These are phyloP conservation scores for Mimosa bimucronata DNA, from an alignment of 306 rosid species.

Conservation along the genomic window DNA sequence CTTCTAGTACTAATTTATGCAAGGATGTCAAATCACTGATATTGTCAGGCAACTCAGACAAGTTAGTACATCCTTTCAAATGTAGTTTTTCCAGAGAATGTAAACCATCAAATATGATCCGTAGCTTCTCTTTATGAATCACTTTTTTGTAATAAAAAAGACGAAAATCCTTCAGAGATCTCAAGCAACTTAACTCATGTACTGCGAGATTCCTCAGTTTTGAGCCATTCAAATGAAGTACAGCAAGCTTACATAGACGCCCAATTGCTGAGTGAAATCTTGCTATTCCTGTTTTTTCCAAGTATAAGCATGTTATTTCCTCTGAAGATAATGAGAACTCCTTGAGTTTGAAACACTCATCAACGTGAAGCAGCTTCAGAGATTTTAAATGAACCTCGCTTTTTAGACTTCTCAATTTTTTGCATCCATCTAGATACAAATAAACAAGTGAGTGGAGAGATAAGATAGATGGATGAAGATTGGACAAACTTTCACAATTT, in stretches of 20 bases:
- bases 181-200: background rate
- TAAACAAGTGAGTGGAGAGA: background rate
- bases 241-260: background rate
- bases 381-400: background rate
- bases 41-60: background rate
- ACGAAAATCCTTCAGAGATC: background rate
- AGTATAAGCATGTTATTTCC: background rate
- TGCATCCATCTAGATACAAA: background rate
- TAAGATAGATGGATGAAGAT: background rate
- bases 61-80: background rate
- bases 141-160: background rate
- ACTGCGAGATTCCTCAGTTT: background rate
- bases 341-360: constrained; percentile 9
- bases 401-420: background rate
- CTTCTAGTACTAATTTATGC: background rate
- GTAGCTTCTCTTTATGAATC: background rate
- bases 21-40: constrained; percentile 4
- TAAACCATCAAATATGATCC: background rate
- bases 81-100: background rate
- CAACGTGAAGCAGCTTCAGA: background rate
- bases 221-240: background rate
- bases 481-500: background rate
- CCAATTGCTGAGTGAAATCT: constrained; percentile 10
- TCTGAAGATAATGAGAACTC: constrained; percentile 27
- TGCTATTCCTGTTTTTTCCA: constrained; percentile 4